Base-by-base conservation (phyloP, 768 basidiomycete genomes). In the Pulveroboletus sp. region DNA sequence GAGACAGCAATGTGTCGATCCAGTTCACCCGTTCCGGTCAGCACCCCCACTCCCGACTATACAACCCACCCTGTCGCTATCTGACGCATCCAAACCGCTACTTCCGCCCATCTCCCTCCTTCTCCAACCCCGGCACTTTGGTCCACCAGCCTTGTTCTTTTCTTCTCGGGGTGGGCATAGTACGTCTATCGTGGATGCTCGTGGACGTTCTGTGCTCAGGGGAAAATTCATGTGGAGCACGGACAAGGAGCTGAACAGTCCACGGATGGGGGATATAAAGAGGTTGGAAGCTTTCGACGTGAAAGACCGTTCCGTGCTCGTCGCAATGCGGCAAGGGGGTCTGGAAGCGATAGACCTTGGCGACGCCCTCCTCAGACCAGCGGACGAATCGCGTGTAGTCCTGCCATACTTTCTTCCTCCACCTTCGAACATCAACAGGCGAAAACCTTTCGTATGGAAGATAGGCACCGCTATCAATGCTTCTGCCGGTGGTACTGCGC, bases 151-250 rank as follows among this genome's bases (percentile, higher is more conserved):
- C 1, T 67, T 93, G 16, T 93, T 93, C 70, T 93, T 79, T 65
- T 90, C 89, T 10, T 86, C 89, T 10, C 83, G 90, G n/a, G 90
- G 90, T 19, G 90, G 90, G 1, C 89, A 91, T 60, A 93, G 89
- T 59, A 93, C 90, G 0, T 76, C 86, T 5, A 89, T 93, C 45
- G 90, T 93, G 16, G 90, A 93, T 62, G 80, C 84, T n/a, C 80
- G 89, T 17, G 90, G 90, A 35, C 73, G 88, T 46, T 88, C 90
- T 12, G 90, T 93, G 10, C 76, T 93, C 11, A 87, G 91, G 56
- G 84, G 85, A 30, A 80, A 83, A 44, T 83, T 93, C 55, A 16
- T 86, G 49, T 93, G 90, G 90, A 91, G 83, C 49, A 63, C 73
- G 1, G 88, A 90, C 42, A 81, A 81, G 12, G 27, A 68, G 36